These are phyloP conservation scores for Cyberlindnera mycetangii DNA, from an alignment of 805 yeast species.

Conservation along the genomic window DNA sequence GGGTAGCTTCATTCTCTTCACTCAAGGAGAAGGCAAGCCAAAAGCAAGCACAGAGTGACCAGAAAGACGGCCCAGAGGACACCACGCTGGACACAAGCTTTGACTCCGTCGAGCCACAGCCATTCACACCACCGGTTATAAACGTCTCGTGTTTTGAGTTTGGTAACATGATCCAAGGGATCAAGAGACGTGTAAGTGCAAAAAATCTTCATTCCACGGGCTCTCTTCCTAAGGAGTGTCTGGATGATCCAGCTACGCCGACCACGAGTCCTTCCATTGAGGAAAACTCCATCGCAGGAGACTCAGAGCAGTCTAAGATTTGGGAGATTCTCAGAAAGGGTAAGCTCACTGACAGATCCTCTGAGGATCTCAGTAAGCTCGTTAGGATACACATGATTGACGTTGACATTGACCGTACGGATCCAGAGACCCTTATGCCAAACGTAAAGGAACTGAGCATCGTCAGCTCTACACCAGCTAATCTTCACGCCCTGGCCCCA, in stretches of 20 bases:
- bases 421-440: constrained; percentile 1
- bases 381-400: constrained; percentile 2
- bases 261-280: background rate
- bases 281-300: background rate
- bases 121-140: background rate
- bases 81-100: background rate
- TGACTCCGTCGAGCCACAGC: background rate
- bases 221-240: too few relatives aligned
- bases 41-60: background rate
- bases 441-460: constrained; percentile 3
- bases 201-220: background rate
- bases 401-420: constrained; percentile 4
- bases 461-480: constrained; percentile 1
- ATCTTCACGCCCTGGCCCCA: constrained; percentile 2
- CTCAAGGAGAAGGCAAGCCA: background rate
- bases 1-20: constrained; percentile 5
- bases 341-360: constrained; percentile 3
- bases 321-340: constrained; percentile 4
- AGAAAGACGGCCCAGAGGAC: background rate
- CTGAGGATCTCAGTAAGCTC: background rate
- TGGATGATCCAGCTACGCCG: background rate
- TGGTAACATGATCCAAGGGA: background rate
- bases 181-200: background rate
- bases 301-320: too few relatives aligned
- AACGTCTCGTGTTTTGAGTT: background rate